These are phyloP conservation scores for Sutorius australiensis DNA, from an alignment of 768 basidiomycete species.

Conservation along the genomic window DNA sequence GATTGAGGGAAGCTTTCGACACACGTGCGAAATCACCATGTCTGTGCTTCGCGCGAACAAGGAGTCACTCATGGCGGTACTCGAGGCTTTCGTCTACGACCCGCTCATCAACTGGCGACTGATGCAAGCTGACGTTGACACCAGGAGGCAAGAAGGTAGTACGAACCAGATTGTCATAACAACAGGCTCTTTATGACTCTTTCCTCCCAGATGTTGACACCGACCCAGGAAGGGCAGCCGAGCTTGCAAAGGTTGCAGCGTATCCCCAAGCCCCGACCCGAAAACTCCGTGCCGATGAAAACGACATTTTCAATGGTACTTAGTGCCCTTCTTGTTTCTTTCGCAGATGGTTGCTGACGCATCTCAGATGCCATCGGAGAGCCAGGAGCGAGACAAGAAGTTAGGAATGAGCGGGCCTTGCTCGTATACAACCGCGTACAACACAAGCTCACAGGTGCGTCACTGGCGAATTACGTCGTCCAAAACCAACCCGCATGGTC, in stretches of 20 bases:
- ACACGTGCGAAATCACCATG: slow-evolving; percentile 98
- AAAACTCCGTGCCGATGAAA: slow-evolving; percentile 87
- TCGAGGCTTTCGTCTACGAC: slow-evolving; percentile 98
- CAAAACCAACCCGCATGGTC: not conserved
- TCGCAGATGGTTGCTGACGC: slow-evolving; percentile 1
- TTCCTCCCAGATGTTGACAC: slow-evolving; percentile 37
- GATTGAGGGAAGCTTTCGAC: slow-evolving; percentile 94
- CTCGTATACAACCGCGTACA: slow-evolving; percentile 93
- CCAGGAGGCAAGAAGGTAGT: slow-evolving; percentile 63
- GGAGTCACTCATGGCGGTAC: slow-evolving; percentile 97
- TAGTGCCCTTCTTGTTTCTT: not conserved
- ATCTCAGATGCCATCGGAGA: slow-evolving; percentile 43
- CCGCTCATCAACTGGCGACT: slow-evolving; percentile 97
- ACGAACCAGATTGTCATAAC: slow-evolving; percentile 1
- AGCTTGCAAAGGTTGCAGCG: slow-evolving; percentile 62
- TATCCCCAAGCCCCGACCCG: slow-evolving; percentile 79
- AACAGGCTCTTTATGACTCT: slow-evolving; percentile 1
- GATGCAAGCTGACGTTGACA: slow-evolving; percentile 79
- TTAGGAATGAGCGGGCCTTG: slow-evolving; percentile 86
- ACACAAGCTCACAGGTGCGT: slow-evolving; percentile 85
- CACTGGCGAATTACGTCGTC: not conserved
- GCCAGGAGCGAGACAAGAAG: slow-evolving; percentile 67
- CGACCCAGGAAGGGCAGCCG: slow-evolving; percentile 53
- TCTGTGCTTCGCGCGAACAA: slow-evolving; percentile 92
- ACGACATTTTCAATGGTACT: slow-evolving; percentile 87